These are phyloP conservation scores for Rhodomyrtus psidioides DNA, from an alignment of 441 rosid genomes.

Conservation along the genomic window DNA sequence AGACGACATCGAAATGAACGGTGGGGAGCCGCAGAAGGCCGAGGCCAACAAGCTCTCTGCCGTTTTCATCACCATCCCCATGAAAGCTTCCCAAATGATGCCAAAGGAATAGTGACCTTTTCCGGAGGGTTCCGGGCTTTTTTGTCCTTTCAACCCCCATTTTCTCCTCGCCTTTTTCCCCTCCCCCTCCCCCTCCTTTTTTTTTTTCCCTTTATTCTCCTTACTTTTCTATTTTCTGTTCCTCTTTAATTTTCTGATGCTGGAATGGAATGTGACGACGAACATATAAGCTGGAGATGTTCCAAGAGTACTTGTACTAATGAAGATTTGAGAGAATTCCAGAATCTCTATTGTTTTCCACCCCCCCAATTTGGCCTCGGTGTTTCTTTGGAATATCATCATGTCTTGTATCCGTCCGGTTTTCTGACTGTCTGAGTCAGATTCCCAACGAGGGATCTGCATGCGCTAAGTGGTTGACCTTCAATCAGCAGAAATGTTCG, in stretches of 20 bases:
- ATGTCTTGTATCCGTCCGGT: background rate
- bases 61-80: slow-evolving; percentile 2
- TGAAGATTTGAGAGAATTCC: slow-evolving; percentile 4
- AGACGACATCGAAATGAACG: background rate
- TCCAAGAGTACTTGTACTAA: background rate
- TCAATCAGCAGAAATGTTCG: background rate
- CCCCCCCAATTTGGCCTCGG: background rate
- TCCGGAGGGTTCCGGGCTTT: background rate
- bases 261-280: background rate
- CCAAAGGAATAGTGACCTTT: background rate
- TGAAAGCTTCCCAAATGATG: slow-evolving; percentile 1
- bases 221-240: background rate
- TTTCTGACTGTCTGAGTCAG: slow-evolving; percentile 1
- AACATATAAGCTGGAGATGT: background rate
- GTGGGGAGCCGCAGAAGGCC: background rate
- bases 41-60: background rate
- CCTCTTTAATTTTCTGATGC: background rate
- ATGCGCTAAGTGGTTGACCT: background rate
- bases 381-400: background rate
- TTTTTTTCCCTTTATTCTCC: background rate
- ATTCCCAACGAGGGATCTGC: background rate
- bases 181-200: background rate
- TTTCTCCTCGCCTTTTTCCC: background rate
- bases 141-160: slow-evolving; percentile 6
- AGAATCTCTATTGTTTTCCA: background rate